Base-by-base conservation (phyloP, 2,329 filamentous ascomycete genomes). In the Monosporascus sp. region DNA sequence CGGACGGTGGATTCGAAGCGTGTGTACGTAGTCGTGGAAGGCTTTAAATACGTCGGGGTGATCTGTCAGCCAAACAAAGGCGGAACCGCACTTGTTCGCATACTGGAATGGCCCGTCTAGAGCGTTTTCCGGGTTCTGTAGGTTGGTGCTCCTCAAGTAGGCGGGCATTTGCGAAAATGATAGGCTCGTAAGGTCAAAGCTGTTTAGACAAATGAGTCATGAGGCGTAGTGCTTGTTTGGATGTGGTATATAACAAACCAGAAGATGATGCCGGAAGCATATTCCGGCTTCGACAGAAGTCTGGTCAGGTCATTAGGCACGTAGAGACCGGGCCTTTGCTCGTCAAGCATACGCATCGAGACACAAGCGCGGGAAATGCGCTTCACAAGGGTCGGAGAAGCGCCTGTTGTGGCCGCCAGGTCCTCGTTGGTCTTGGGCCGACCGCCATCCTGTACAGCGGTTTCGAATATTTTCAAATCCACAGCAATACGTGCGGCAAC, bases 271-370 rank as follows among this genome's bases (percentile, higher is more conserved):
- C 55, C 52, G 9, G 50, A 40, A 7, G 52, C 50, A 19, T 55
- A 58, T 49, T 57, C 53, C 22, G 52, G 50, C 3, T 41, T 19
- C 37, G 55, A 34, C 17, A 61, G 47, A 19, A 56, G 24, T 5
- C 31, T 37, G 11, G 59, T 59, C 9, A 59, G n/a, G 11, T n/a
- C 19, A 34, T 59, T 59, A 5, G 59, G 56, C 19, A 52, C 40
- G 26, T 60, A 61, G 2, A 55, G 19, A n/a, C 36, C 49, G 6
- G 58, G 53, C 11, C 55, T 52, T 40, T 55, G 40, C 27, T 61
- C 59, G 43, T 31, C 56, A 3, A 61, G 53, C 59, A 61, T 60
- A 40, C 40, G 14, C 58, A 61, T 60, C 2, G 59, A 58, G 14
- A 58, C 59, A 19, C 56, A 58, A 11, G 48, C 50, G 9, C 58